Percentiles rank a stretch among this genome's conserved stretches.
phyloP scores from a whole-genome alignment of 495 filamentous ascomycete genomes.

The Aspergillus incahuasiensis region DNA sequence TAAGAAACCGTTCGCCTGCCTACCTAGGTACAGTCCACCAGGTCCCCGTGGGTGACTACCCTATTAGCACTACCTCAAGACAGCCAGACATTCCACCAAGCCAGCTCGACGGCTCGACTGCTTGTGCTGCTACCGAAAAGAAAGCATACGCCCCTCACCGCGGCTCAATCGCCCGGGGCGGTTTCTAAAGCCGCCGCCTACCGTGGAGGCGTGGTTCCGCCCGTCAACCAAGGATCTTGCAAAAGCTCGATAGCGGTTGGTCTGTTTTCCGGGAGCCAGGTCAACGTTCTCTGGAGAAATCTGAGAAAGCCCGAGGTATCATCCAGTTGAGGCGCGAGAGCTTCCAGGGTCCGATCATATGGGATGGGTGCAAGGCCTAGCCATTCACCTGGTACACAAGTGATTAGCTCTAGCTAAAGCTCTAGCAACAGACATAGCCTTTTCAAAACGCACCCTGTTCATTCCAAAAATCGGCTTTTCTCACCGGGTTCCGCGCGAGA shows the following conservation, averaged over 20 bases:
- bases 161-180: too few relatives aligned
- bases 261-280: slow-evolving; percentile 34
- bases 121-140: too few relatives aligned
- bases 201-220: too few relatives aligned
- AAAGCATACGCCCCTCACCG: too few relatives aligned
- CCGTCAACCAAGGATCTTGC: slow-evolving; percentile 33
- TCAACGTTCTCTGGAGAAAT: slow-evolving; percentile 31
- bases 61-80: too few relatives aligned
- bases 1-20: too few relatives aligned
- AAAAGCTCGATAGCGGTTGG: slow-evolving; percentile 34
- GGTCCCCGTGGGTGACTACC: too few relatives aligned
- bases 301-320: slow-evolving; percentile 31
- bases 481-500: slow-evolving; percentile 24
- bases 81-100: too few relatives aligned
- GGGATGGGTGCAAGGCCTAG: slow-evolving; percentile 25
- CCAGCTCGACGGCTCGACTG: too few relatives aligned
- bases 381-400: slow-evolving; percentile 14
- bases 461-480: slow-evolving; percentile 25
- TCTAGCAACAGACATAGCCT: background rate
- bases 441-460: slow-evolving; percentile 21
- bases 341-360: slow-evolving; percentile 20
- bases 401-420: background rate
- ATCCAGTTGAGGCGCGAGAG: slow-evolving; percentile 22
- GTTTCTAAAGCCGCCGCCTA: too few relatives aligned
- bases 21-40: too few relatives aligned